A percentile compares a stretch with the other conserved stretches of the same genome.
phyloP scores from a whole-genome alignment of 805 yeast species.

The Metschnikowia peoriensis region DNA sequence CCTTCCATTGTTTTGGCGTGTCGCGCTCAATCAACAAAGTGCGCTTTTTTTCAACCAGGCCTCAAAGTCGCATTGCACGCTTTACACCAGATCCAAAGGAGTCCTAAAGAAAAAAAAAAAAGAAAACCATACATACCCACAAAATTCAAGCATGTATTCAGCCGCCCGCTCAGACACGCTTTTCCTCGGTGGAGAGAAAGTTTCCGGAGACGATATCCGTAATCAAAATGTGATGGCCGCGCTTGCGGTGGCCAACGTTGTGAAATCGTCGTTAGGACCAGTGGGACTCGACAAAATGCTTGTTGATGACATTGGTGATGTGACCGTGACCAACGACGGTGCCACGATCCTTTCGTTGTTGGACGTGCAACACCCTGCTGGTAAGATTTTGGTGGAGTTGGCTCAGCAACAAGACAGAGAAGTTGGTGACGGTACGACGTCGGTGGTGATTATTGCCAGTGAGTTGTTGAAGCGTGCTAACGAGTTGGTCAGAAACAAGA shows the following conservation, averaged over 20 bases:
- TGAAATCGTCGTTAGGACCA: constrained; percentile 93
- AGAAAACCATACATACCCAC: background rate
- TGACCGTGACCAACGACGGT: constrained; percentile 97
- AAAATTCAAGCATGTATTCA: constrained; percentile 49
- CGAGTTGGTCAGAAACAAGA: constrained; percentile 86
- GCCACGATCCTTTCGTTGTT: constrained; percentile 88
- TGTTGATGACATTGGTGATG: constrained; percentile 98
- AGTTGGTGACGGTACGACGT: constrained; percentile 98
- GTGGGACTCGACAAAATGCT: constrained; percentile 98
- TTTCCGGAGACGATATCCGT: constrained; percentile 94
- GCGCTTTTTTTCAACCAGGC: background rate
- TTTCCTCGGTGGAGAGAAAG: constrained; percentile 93
- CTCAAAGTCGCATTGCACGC: background rate
- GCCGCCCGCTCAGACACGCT: constrained; percentile 88
- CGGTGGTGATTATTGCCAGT: constrained; percentile 93
- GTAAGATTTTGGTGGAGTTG: constrained; percentile 91
- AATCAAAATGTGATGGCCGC: constrained; percentile 96
- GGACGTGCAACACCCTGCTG: constrained; percentile 99
- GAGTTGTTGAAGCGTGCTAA: constrained; percentile 91
- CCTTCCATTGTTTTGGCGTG: background rate
- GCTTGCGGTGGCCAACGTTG: constrained; percentile 76
- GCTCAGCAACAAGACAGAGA: constrained; percentile 99
- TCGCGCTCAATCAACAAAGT: background rate
- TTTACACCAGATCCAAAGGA: constrained; percentile 2
- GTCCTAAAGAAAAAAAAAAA: constrained; percentile 2